A percentile compares a stretch with the other conserved stretches of the same genome.
These are phyloP conservation scores for Xylona heveae DNA, from an alignment of 495 filamentous ascomycete genomes.

Conservation along the genomic window DNA sequence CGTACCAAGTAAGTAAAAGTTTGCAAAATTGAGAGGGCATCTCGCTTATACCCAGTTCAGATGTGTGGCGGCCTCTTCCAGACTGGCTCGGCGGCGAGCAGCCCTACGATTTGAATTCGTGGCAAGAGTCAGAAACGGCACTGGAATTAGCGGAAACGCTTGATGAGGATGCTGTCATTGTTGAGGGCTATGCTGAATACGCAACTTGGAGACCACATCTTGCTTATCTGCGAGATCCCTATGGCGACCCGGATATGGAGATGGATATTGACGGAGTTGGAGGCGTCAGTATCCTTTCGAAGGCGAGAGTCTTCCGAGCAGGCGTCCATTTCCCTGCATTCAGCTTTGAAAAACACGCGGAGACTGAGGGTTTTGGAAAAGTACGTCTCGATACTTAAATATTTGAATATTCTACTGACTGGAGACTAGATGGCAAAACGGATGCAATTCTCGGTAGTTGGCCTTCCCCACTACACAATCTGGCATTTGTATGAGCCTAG, in stretches of 20 bases:
- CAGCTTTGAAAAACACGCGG: slow-evolving; percentile 95
- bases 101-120: slow-evolving; percentile 96
- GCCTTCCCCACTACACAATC: slow-evolving; percentile 93
- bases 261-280: slow-evolving; percentile 99
- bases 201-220: slow-evolving; percentile 97
- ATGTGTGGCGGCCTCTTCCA: slow-evolving; percentile 95
- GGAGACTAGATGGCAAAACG: slow-evolving; percentile 75
- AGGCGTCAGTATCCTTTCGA: slow-evolving; percentile 91
- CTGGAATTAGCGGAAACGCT: slow-evolving; percentile 82
- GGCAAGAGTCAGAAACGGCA: slow-evolving; percentile 97
- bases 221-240: slow-evolving; percentile 90
- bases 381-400: slow-evolving; percentile 22
- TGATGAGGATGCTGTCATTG: slow-evolving; percentile 97
- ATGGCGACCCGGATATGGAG: slow-evolving; percentile 96
- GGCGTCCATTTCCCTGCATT: slow-evolving; percentile 98
- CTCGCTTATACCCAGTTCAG: slow-evolving; percentile 22
- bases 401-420: slow-evolving; percentile 6
- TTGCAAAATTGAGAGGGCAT: not conserved
- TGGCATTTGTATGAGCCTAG: slow-evolving; percentile 99
- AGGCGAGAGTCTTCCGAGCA: slow-evolving; percentile 81
- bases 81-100: slow-evolving; percentile 99
- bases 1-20: slow-evolving; percentile 70
- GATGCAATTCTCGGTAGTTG: slow-evolving; percentile 92
- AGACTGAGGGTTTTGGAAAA: slow-evolving; percentile 98
- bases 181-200: slow-evolving; percentile 98